Percentiles rank a stretch among this genome's conserved stretches.
Conservation (phyloP, 2,329 filamentous ascomycete species). For the Pseudocercospora musae region DNA sequence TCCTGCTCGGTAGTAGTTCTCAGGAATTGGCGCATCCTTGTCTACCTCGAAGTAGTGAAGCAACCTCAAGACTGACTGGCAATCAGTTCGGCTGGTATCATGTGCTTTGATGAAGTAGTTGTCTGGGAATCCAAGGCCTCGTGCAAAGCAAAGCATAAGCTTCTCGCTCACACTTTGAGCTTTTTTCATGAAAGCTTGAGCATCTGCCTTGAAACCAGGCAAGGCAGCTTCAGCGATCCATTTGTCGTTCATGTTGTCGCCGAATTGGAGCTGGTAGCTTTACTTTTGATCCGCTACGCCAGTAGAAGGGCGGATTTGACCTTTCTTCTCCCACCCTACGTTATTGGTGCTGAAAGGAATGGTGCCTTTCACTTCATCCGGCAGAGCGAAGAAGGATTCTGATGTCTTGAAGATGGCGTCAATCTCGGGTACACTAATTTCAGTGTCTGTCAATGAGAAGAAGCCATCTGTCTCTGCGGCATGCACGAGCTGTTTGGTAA, state of each 20-base stretch:
- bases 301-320: slow-evolving; percentile 59
- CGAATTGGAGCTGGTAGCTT: slow-evolving; percentile 62
- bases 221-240: slow-evolving; percentile 52
- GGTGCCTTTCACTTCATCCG: slow-evolving; percentile 50
- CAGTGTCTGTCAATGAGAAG: slow-evolving; percentile 57
- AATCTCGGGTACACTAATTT: slow-evolving; percentile 49
- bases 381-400: slow-evolving; percentile 54
- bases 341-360: slow-evolving; percentile 57
- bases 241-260: slow-evolving; percentile 50
- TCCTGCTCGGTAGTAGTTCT: slow-evolving; percentile 58
- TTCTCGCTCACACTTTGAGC: slow-evolving; percentile 54
- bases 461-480: slow-evolving; percentile 61
- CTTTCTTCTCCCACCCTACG: slow-evolving; percentile 59
- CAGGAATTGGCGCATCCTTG: slow-evolving; percentile 33
- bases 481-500: slow-evolving; percentile 50
- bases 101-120: slow-evolving; percentile 57
- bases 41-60: slow-evolving; percentile 53
- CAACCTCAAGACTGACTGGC: slow-evolving; percentile 55
- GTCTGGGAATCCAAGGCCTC: slow-evolving; percentile 55
- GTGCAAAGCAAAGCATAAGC: slow-evolving; percentile 58
- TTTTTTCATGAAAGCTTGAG: slow-evolving; percentile 54
- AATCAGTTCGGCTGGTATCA: slow-evolving; percentile 48
- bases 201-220: slow-evolving; percentile 48
- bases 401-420: slow-evolving; percentile 52
- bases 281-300: slow-evolving; percentile 59